Conservation (phyloP, 1,284 basidiomycete species). For the Earliella scabrosa region DNA sequence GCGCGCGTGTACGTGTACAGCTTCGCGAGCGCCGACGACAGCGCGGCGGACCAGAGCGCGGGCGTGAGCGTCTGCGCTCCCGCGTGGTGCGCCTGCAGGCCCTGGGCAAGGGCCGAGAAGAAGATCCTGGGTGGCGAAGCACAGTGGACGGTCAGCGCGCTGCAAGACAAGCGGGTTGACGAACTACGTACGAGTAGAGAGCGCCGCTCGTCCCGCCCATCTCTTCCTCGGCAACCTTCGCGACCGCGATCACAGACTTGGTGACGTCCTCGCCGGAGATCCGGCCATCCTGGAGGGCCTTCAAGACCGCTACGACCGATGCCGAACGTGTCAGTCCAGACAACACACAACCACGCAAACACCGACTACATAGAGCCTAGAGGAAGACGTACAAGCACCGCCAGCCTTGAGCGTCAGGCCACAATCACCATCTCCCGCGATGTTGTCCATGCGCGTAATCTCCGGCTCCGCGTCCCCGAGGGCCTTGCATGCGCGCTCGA, state of each 20-base stretch:
- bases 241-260: slow-evolving; percentile 67
- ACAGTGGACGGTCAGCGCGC: background rate
- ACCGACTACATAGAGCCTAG: background rate
- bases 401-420: slow-evolving; percentile 85
- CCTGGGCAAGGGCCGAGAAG: slow-evolving; percentile 85
- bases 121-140: slow-evolving; percentile 74
- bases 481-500: slow-evolving; percentile 70
- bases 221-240: slow-evolving; percentile 77
- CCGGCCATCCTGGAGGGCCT: slow-evolving; percentile 48
- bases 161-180: background rate
- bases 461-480: slow-evolving; percentile 84
- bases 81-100: slow-evolving; percentile 50
- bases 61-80: slow-evolving; percentile 44
- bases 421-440: slow-evolving; percentile 78
- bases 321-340: background rate
- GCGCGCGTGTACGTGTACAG: slow-evolving; percentile 90
- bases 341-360: background rate
- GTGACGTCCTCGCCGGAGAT: slow-evolving; percentile 69
- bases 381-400: slow-evolving; percentile 46
- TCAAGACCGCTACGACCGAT: slow-evolving; percentile 55
- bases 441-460: slow-evolving; percentile 88
- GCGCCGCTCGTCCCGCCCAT: slow-evolving; percentile 97
- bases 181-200: slow-evolving; percentile 83
- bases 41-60: slow-evolving; percentile 67
- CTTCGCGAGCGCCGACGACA: slow-evolving; percentile 65